A percentile compares a stretch with the other conserved stretches of the same genome.
Conservation (phyloP, 768 basidiomycete species). For the Phaffia tasmanica region DNA sequence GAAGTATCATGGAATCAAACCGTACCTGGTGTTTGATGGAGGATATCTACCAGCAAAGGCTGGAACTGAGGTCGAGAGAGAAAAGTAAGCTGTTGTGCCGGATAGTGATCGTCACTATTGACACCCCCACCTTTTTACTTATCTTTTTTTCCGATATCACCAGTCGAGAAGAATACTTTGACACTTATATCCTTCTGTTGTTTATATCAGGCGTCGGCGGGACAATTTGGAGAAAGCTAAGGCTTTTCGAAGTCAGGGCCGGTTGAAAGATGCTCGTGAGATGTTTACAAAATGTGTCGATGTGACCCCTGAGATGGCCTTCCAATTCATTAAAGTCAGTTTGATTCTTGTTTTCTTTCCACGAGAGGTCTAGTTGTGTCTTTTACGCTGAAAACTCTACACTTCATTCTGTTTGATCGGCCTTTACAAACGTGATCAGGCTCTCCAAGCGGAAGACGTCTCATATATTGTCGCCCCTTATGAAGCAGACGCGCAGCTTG, state of each 20-base stretch:
- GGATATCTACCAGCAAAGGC: slow-evolving; percentile 90
- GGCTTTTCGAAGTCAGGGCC: slow-evolving; percentile 63
- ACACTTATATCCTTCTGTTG: not conserved
- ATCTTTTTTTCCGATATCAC: not conserved
- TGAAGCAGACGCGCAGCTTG: slow-evolving; percentile 94
- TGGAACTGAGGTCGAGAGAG: slow-evolving; percentile 72
- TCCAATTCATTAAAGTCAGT: slow-evolving; percentile 83
- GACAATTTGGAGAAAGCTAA: slow-evolving; percentile 67
- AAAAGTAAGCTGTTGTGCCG: slow-evolving; percentile 37
- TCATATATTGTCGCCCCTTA: slow-evolving; percentile 90
- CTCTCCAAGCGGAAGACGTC: slow-evolving; percentile 66
- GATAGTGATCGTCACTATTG: not conserved
- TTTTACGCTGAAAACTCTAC: no score
- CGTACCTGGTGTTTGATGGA: slow-evolving; percentile 92
- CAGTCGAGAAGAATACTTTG: not conserved
- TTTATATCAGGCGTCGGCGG: slow-evolving; percentile 47
- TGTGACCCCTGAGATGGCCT: slow-evolving; percentile 95
- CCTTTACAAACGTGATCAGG: slow-evolving; percentile 46
- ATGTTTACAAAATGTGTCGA: slow-evolving; percentile 83
- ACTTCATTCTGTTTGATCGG: slow-evolving; percentile 1
- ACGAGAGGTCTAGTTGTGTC: not conserved
- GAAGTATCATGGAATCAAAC: slow-evolving; percentile 68
- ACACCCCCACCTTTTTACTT: not conserved
- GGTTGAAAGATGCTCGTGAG: slow-evolving; percentile 69
- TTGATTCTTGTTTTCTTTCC: not conserved